Conservation (phyloP, 345 rosid genomes). For the Moringa oleifera region DNA sequence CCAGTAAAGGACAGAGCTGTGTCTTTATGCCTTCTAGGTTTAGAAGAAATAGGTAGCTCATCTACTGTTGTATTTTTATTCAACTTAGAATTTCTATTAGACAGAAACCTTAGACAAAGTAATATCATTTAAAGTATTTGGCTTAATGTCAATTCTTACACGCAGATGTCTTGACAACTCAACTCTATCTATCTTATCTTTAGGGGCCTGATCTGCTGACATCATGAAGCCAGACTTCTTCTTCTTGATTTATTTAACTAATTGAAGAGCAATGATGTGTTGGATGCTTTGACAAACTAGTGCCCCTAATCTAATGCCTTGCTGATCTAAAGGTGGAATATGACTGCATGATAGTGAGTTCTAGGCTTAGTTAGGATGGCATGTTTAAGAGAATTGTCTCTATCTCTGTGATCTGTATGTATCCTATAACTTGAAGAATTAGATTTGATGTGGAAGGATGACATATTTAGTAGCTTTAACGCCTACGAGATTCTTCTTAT, state of each 20-base stretch:
- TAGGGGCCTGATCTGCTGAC: too few species aligned
- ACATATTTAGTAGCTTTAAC: background rate
- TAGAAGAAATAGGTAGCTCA: background rate
- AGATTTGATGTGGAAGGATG: too few species aligned
- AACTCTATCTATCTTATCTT: background rate
- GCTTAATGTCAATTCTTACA: background rate
- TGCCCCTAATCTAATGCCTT: background rate
- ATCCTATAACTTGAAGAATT: too few species aligned
- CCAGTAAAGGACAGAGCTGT: conserved; percentile 6
- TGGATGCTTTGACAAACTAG: background rate
- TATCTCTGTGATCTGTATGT: too few species aligned
- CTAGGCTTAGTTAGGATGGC: too few species aligned
- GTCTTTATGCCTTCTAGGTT: background rate
- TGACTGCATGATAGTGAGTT: too few species aligned
- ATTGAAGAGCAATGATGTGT: background rate
- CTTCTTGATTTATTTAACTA: background rate
- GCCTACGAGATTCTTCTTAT: background rate
- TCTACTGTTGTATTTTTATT: background rate
- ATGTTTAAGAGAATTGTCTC: too few species aligned
- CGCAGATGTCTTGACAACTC: background rate
- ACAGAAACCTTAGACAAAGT: background rate
- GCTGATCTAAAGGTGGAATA: background rate
- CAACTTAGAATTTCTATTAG: background rate
- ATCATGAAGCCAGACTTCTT: too few species aligned
- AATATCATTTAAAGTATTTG: background rate